Conservation (phyloP, 192 early-diverging fungal species). For the Chytriomyces confervae region DNA sequence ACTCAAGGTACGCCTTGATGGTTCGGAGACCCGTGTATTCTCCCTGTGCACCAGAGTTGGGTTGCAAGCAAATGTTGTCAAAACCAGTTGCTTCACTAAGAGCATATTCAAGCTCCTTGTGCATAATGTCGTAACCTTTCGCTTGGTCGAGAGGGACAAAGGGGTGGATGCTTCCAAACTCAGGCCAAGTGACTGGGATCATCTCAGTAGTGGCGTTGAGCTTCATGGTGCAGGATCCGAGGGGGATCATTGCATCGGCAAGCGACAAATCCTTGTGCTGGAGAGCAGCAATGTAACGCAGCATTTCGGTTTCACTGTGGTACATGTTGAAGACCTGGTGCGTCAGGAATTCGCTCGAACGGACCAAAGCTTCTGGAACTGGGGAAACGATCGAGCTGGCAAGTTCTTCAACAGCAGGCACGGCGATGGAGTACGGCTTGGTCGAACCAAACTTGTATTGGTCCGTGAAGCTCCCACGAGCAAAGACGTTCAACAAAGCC, state of each 20-base stretch:
- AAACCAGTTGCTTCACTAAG: conserved; percentile 93
- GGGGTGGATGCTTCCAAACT: conserved; percentile 94
- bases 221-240: conserved; percentile 99
- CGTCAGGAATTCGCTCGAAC: conserved; percentile 79
- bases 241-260: conserved; percentile 97
- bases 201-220: conserved; percentile 98
- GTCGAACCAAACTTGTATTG: conserved; percentile 52
- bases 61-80: conserved; percentile 91
- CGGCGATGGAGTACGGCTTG: conserved; percentile 24
- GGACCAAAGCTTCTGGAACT: conserved; percentile 68
- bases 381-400: conserved; percentile 37
- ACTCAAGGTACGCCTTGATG: conserved; percentile 91
- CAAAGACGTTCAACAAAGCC: conserved; percentile 81
- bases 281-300: conserved; percentile 93
- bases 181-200: conserved; percentile 99
- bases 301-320: conserved; percentile 99
- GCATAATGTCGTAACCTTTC: conserved; percentile 89
- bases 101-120: conserved; percentile 87
- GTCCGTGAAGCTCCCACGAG: conserved; percentile 61
- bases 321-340: conserved; percentile 95
- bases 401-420: conserved; percentile 58
- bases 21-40: conserved; percentile 96
- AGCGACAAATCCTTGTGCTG: conserved; percentile 99
- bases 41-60: conserved; percentile 99
- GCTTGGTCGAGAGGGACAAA: conserved; percentile 95